A percentile compares a stretch with the other conserved stretches of the same genome.
Evolutionary conservation across 805 yeast genomes (phyloP).

Genomic region (Kluyveromyces nonfermentans): DNA sequence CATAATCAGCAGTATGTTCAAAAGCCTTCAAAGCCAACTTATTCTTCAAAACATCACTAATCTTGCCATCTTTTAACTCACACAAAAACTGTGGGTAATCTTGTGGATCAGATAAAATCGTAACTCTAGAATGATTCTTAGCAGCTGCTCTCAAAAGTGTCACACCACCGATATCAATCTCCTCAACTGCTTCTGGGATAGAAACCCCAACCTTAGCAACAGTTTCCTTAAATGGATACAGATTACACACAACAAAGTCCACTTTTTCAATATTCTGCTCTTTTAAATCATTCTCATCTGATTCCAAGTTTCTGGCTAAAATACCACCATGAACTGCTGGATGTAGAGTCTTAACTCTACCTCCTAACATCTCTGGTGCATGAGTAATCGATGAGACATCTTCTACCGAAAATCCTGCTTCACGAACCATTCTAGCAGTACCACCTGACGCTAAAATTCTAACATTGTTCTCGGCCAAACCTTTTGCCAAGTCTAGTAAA

Average conservation of each 20-base stretch:
- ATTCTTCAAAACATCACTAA: constrained; percentile 67
- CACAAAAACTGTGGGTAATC: constrained; percentile 84
- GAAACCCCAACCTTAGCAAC: constrained; percentile 93
- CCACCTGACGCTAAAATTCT: constrained; percentile 96
- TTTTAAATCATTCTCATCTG: constrained; percentile 80
- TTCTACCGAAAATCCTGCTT: constrained; percentile 96
- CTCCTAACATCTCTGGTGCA: constrained; percentile 98
- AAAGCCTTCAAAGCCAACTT: constrained; percentile 90
- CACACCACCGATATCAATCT: constrained; percentile 97
- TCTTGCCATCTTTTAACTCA: constrained; percentile 66
- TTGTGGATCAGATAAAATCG: constrained; percentile 87
- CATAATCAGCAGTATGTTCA: constrained; percentile 97
- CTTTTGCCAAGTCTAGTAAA: constrained; percentile 89
- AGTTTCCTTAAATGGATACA: constrained; percentile 97
- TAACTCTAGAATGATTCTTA: constrained; percentile 93
- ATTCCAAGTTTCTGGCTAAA: constrained; percentile 84
- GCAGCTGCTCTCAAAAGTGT: constrained; percentile 97
- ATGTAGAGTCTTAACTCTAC: constrained; percentile 95
- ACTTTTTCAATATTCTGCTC: constrained; percentile 92
- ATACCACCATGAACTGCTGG: constrained; percentile 99
- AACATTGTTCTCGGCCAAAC: constrained; percentile 78
- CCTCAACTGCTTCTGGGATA: constrained; percentile 95
- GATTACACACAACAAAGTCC: constrained; percentile 93
- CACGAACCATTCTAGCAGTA: constrained; percentile 87
- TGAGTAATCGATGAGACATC: constrained; percentile 93